These are phyloP conservation scores for Eruca vesicaria DNA, from an alignment of 441 rosid species.

Conservation along the genomic window DNA sequence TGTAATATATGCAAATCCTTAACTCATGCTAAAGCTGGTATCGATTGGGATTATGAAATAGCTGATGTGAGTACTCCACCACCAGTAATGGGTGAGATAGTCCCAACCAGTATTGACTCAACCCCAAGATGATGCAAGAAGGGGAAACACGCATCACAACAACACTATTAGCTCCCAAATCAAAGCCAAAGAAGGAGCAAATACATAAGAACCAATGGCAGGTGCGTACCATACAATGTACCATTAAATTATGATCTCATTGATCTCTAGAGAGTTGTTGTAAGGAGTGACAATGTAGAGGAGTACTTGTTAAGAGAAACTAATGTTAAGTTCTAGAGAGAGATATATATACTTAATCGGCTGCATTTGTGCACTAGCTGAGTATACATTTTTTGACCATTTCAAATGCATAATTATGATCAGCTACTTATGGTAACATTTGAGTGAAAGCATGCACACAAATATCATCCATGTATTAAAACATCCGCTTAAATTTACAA, in stretches of 20 bases:
- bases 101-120: slow-evolving; percentile 38
- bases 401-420: slow-evolving; percentile 1
- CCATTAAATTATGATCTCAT: slow-evolving; percentile 26
- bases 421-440: not conserved
- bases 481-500: slow-evolving; percentile 32
- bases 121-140: slow-evolving; percentile 35
- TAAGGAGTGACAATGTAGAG: slow-evolving; percentile 27
- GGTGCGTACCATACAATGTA: slow-evolving; percentile 34
- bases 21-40: slow-evolving; percentile 48
- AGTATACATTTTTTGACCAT: slow-evolving; percentile 23
- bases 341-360: slow-evolving; percentile 22
- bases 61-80: slow-evolving; percentile 55
- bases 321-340: slow-evolving; percentile 20
- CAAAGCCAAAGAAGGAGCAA: slow-evolving; percentile 20
- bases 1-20: slow-evolving; percentile 37
- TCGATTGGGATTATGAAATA: slow-evolving; percentile 73
- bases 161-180: not conserved
- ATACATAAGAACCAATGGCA: slow-evolving; percentile 23
- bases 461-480: slow-evolving; percentile 18
- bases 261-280: slow-evolving; percentile 6
- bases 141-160: not conserved
- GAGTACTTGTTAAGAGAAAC: slow-evolving; percentile 8
- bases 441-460: not conserved
- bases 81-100: slow-evolving; percentile 40
- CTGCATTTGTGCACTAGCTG: slow-evolving; percentile 14